Percentiles rank a stretch among this genome's conserved stretches.
Evolutionary conservation across 768 basidiomycete species (phyloP).

Genomic region (Trametes elegans): DNA sequence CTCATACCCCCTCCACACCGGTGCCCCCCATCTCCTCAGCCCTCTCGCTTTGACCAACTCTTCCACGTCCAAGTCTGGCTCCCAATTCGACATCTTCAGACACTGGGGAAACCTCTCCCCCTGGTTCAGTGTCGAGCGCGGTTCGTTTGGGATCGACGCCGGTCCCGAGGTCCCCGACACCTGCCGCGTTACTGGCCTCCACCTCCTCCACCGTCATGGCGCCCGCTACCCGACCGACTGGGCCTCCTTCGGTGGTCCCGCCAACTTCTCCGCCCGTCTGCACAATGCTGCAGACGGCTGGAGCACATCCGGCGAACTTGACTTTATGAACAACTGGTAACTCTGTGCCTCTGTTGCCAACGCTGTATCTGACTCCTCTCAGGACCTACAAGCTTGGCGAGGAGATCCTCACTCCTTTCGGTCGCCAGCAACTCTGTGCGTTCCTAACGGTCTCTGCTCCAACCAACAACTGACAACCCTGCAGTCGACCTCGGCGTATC

Average conservation of each 20-base stretch:
- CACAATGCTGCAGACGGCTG: slow-evolving; percentile 54
- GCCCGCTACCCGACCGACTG: slow-evolving; percentile 66
- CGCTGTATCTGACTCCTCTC: neutral
- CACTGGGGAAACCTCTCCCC: slow-evolving; percentile 86
- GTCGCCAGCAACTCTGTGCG: slow-evolving; percentile 81
- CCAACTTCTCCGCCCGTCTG: slow-evolving; percentile 54
- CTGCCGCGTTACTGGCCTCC: slow-evolving; percentile 71
- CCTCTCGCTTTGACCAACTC: slow-evolving; percentile 28
- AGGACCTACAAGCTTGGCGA: slow-evolving; percentile 91
- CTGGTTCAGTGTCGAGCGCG: slow-evolving; percentile 73
- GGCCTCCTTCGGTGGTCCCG: slow-evolving; percentile 62
- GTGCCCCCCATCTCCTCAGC: slow-evolving; percentile 61
- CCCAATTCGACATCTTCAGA: slow-evolving; percentile 62
- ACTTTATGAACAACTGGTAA: slow-evolving; percentile 83
- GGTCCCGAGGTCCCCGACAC: slow-evolving; percentile 65
- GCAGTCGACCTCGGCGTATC: slow-evolving; percentile 43
- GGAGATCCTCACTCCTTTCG: slow-evolving; percentile 90
- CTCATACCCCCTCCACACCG: slow-evolving; percentile 74
- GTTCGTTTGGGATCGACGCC: slow-evolving; percentile 71
- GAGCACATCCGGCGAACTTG: slow-evolving; percentile 62
- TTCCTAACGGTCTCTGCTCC: neutral
- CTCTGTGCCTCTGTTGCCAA: slow-evolving; percentile 21
- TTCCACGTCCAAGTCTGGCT: slow-evolving; percentile 10
- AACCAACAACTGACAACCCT: neutral
- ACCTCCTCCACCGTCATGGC: slow-evolving; percentile 81